Evolutionary conservation across 116 monocot genomes (phyloP).

Genomic region (Thalassia testudinum): DNA sequence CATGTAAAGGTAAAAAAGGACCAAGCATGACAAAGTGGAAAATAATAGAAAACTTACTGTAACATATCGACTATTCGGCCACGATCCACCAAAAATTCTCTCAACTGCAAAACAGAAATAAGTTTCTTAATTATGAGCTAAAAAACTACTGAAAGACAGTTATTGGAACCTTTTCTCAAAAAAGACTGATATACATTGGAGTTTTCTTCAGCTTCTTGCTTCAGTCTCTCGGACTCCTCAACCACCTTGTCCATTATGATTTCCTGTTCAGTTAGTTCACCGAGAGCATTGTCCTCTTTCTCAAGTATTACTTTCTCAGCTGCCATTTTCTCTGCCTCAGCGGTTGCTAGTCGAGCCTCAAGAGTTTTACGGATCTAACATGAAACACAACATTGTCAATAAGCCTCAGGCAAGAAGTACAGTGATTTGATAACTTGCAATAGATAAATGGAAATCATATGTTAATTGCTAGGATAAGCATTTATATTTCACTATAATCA

Average conservation of each 20-base stretch:
- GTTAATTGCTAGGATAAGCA: too few relatives aligned
- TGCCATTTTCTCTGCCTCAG: slow-evolving; percentile 28
- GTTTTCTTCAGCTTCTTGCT: slow-evolving; percentile 48
- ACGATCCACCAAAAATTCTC: slow-evolving; percentile 59
- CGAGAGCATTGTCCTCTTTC: slow-evolving; percentile 26
- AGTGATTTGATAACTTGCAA: too few relatives aligned
- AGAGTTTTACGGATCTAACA: slow-evolving; percentile 43
- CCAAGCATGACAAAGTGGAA: too few relatives aligned
- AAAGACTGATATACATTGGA: slow-evolving; percentile 46
- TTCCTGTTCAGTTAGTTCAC: slow-evolving; percentile 34
- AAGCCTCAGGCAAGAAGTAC: too few relatives aligned
- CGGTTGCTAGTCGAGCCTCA: slow-evolving; percentile 29
- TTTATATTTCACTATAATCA: too few relatives aligned
- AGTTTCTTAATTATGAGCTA: too few relatives aligned
- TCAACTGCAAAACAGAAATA: slow-evolving; percentile 50
- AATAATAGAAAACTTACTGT: slow-evolving; percentile 73
- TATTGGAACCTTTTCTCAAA: too few relatives aligned
- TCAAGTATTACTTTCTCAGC: slow-evolving; percentile 31
- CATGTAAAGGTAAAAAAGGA: too few relatives aligned
- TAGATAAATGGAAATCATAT: too few relatives aligned
- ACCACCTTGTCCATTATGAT: slow-evolving; percentile 22
- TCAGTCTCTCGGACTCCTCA: slow-evolving; percentile 29
- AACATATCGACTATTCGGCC: slow-evolving; percentile 44
- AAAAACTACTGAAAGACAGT: too few relatives aligned
- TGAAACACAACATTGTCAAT: too few relatives aligned